Evolutionary conservation across 2,329 filamentous ascomycete species (phyloP).

Genomic region (Coniochaeta ligniaria): DNA sequence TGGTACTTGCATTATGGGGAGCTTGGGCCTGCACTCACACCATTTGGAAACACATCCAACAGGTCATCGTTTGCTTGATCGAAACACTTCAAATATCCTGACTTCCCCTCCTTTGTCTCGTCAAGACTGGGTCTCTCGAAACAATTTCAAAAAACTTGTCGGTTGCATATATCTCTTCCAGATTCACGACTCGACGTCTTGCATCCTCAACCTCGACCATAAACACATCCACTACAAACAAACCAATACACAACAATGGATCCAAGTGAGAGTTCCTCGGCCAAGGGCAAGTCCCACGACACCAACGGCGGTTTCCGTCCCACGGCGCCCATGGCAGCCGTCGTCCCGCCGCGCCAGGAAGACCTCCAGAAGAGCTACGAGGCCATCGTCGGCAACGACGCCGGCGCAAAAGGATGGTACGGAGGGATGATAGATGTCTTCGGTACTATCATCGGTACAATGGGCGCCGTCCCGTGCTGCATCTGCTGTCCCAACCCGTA

Average conservation of each 20-base stretch:
- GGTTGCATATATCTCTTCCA: neutral
- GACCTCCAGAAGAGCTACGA: constrained; percentile 84
- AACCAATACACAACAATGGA: neutral
- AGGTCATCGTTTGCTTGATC: neutral
- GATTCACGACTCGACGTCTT: neutral
- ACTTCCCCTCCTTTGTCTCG: neutral
- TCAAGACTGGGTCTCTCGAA: neutral
- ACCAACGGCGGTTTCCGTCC: constrained; percentile 35
- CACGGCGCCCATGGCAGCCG: constrained; percentile 50
- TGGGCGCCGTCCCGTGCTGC: constrained; percentile 88
- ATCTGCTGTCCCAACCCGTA: constrained; percentile 91
- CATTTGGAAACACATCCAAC: neutral
- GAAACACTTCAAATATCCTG: neutral
- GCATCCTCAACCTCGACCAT: neutral
- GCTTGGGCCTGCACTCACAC: neutral
- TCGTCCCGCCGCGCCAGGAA: constrained; percentile 73
- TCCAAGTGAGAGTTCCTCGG: constrained; percentile 4
- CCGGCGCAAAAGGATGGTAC: constrained; percentile 78
- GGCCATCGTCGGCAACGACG: constrained; percentile 54
- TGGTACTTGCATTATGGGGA: neutral
- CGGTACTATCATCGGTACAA: constrained; percentile 65
- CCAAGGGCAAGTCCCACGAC: constrained; percentile 12
- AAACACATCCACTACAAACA: neutral
- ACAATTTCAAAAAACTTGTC: neutral
- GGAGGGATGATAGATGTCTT: constrained; percentile 76